These are phyloP conservation scores for Trametes sanguinea DNA, from an alignment of 768 basidiomycete genomes.

Conservation along the genomic window DNA sequence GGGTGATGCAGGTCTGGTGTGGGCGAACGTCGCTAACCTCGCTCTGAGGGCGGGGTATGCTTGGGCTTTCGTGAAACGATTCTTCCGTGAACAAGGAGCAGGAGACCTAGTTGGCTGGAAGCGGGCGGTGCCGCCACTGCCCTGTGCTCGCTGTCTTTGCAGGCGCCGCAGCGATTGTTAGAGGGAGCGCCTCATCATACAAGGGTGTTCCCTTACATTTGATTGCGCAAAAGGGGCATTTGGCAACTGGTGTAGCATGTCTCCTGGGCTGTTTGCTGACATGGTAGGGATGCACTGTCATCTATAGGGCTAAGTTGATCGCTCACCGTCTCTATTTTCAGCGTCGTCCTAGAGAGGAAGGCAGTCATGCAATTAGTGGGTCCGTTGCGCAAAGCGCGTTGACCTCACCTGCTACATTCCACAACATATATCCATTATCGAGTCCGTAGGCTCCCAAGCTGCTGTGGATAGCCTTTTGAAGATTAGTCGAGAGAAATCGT, in stretches of 20 bases:
- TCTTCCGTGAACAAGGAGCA: slow-evolving; percentile 39
- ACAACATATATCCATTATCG: too few species aligned
- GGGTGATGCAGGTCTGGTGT: slow-evolving; percentile 73
- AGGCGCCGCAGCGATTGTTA: slow-evolving; percentile 25
- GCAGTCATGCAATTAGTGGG: slow-evolving; percentile 20
- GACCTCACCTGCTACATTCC: neutral
- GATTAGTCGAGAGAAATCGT: too few species aligned
- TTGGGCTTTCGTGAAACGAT: slow-evolving; percentile 48
- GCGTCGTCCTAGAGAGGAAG: slow-evolving; percentile 28
- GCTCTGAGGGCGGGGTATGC: slow-evolving; percentile 63
- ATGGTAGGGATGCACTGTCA: slow-evolving; percentile 27
- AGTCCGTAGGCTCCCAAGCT: too few species aligned
- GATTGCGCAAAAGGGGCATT: slow-evolving; percentile 29
- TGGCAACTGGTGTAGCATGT: slow-evolving; percentile 29
- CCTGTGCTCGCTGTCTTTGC: slow-evolving; percentile 32
- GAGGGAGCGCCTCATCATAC: slow-evolving; percentile 28
- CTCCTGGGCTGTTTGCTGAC: slow-evolving; percentile 26
- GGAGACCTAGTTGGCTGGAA: slow-evolving; percentile 24
- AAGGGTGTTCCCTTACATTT: slow-evolving; percentile 23
- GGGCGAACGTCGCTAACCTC: slow-evolving; percentile 74
- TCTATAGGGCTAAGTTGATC: neutral
- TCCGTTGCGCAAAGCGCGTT: slow-evolving; percentile 18
- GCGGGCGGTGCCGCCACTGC: slow-evolving; percentile 28
- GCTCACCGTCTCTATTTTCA: neutral
- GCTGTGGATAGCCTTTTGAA: too few species aligned